Evolutionary conservation across 768 basidiomycete genomes (phyloP).

Genomic region (Rhodotorula paludigena): DNA sequence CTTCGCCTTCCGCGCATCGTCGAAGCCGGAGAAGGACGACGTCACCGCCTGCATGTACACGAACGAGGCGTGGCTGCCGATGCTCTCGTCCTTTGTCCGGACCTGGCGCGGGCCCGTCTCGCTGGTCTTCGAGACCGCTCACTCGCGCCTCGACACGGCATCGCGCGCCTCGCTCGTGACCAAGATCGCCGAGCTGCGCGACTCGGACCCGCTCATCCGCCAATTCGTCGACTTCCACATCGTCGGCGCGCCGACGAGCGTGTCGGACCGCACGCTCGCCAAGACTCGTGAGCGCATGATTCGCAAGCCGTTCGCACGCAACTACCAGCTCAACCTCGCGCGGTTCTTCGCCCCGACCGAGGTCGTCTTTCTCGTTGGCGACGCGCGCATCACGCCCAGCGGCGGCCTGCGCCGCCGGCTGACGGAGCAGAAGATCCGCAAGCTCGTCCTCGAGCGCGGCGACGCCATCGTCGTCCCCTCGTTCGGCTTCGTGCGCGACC

Average conservation of each 20-base stretch:
- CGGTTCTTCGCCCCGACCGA: conserved; percentile 43
- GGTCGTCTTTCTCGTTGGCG: conserved; percentile 40
- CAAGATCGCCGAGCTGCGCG: conserved; percentile 29
- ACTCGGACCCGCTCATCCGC: conserved; percentile 32
- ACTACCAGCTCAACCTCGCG: conserved; percentile 44
- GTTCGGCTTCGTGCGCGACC: conserved; percentile 40
- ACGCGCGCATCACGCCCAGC: conserved; percentile 38
- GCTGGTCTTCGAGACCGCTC: conserved; percentile 39
- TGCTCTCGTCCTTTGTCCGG: conserved; percentile 38
- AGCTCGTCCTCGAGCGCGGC: conserved; percentile 37
- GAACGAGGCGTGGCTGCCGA: conserved; percentile 43
- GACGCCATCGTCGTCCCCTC: conserved; percentile 42
- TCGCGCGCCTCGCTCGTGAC: conserved; percentile 22
- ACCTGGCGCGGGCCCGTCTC: conserved; percentile 42
- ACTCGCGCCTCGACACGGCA: conserved; percentile 30
- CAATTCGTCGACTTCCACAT: conserved; percentile 41
- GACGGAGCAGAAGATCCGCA: neutral
- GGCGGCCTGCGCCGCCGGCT: conserved; percentile 31
- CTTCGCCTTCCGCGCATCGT: conserved; percentile 38
- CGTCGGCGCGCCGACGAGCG: conserved; percentile 33
- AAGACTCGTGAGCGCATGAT: conserved; percentile 42
- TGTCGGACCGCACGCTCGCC: conserved; percentile 26
- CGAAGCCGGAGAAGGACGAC: conserved; percentile 11
- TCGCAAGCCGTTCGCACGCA: conserved; percentile 35
- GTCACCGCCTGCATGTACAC: conserved; percentile 43